Percentiles rank a stretch among this genome's conserved stretches.
phyloP scores from a whole-genome alignment of 1,139 yeast species.

The Yamadazyma pseudoaaseri region DNA sequence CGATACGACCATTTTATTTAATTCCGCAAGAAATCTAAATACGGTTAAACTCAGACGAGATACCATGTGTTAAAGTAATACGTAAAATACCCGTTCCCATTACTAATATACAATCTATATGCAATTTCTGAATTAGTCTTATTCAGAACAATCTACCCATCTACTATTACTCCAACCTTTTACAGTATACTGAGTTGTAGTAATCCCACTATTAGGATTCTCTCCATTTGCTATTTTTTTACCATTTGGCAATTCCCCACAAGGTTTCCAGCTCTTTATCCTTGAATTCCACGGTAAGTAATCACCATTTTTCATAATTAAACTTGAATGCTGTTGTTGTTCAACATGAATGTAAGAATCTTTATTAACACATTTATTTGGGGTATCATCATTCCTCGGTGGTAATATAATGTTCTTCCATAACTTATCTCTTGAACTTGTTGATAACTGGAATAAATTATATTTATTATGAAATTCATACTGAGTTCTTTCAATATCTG shows the following conservation, averaged over 20 bases:
- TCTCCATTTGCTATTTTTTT: conserved; percentile 27
- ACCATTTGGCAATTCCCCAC: conserved; percentile 30
- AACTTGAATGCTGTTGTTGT: conserved; percentile 10
- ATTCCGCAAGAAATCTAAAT: too few species aligned
- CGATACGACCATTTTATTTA: too few species aligned
- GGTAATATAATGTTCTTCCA: conserved; percentile 50
- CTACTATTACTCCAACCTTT: conserved; percentile 54
- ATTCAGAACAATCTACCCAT: too few species aligned
- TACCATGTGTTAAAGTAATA: too few species aligned
- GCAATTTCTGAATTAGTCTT: too few species aligned
- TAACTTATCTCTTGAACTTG: conserved; percentile 41
- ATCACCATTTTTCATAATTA: conserved; percentile 24
- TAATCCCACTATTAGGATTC: conserved; percentile 40
- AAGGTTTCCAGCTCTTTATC: conserved; percentile 28
- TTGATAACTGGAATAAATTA: conserved; percentile 33
- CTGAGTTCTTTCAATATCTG: conserved; percentile 10
- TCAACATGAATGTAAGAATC: conserved; percentile 21
- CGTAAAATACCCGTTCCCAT: too few species aligned
- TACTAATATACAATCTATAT: too few species aligned
- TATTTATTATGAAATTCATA: conserved; percentile 26
- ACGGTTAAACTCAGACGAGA: too few species aligned
- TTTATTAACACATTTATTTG: conserved; percentile 23
- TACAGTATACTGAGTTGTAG: conserved; percentile 47
- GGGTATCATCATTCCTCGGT: conserved; percentile 43
- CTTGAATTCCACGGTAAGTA: conserved; percentile 40